Base-by-base conservation (phyloP, 768 basidiomycete species). In the Amanita pallidorosea region DNA sequence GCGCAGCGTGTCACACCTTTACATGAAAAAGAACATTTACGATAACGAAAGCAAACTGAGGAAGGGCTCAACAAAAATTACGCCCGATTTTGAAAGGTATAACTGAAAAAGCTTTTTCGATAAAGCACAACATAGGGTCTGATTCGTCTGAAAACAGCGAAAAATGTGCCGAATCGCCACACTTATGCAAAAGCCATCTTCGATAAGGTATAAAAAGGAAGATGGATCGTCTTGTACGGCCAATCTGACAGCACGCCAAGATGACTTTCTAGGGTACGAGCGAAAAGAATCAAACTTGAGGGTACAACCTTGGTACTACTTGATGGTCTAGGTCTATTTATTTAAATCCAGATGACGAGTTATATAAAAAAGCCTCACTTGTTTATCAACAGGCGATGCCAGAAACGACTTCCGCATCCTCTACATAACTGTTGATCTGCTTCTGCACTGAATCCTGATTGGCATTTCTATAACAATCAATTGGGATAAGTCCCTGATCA, bases 391-490 rank as follows among this genome's bases (percentile, higher is more conserved):
- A 38, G 7, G 18, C n/a, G 18, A 2, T 18, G 4, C 4, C 18
- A 13, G 6, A 20, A 31, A 6, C 3, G 20, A 9, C 49, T 13
- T 25, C 11, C 4, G 4, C 20, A 25, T 34, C 29, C 33, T 45
- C 54, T 18, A 47, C 49, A 47, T 61, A 61, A 56, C 70, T 70
- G 51, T 70, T 74, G 38, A 75, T 66, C 49, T 74, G 62, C 61
- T 77, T 78, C 55, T 71, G 66, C 12, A 69, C 67, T 45, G 79
- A 63, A 20, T 70, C 65, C 59, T 78, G 71, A 15, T 70, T 67
- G 20, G 64, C 59, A 37, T 70, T 67, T 25, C 81, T 68, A 60
- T 86, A 68, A 60, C 83, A 86, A 56, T 84, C 80, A n/a, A 85
- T 66, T 5, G 85, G 85, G 42, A 87, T 82, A 47, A 86, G 60